A percentile compares a stretch with the other conserved stretches of the same genome.
Conservation (phyloP, 108 stramenopile genomes). For the Craspedostauros australis region DNA sequence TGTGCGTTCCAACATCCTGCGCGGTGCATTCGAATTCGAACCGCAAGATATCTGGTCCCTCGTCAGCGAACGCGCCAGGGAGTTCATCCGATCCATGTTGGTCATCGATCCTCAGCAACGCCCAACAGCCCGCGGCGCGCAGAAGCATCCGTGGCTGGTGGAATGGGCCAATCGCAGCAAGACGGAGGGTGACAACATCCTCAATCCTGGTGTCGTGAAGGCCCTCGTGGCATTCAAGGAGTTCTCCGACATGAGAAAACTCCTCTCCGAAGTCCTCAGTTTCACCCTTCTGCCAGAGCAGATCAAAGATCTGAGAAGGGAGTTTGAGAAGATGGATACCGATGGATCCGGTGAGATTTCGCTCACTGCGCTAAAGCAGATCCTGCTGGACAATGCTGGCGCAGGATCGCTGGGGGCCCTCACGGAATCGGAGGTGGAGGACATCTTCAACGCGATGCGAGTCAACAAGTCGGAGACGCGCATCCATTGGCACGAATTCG, state of each 20-base stretch:
- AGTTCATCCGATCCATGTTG: slow-evolving; percentile 78
- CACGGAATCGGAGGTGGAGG: slow-evolving; percentile 83
- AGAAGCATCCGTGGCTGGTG: slow-evolving; percentile 79
- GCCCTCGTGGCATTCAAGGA: slow-evolving; percentile 81
- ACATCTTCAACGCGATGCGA: slow-evolving; percentile 85
- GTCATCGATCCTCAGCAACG: slow-evolving; percentile 78
- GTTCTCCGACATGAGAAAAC: slow-evolving; percentile 83
- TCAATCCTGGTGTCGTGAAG: slow-evolving; percentile 74
- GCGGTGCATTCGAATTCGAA: slow-evolving; percentile 54
- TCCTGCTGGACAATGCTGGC: slow-evolving; percentile 74
- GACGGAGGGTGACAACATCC: slow-evolving; percentile 37
- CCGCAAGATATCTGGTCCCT: slow-evolving; percentile 73
- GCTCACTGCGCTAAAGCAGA: slow-evolving; percentile 64
- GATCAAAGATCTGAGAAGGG: slow-evolving; percentile 74
- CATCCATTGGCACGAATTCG: slow-evolving; percentile 88
- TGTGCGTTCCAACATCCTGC: slow-evolving; percentile 68
- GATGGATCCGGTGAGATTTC: slow-evolving; percentile 84
- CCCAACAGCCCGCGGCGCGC: slow-evolving; percentile 81
- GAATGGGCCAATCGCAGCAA: slow-evolving; percentile 55
- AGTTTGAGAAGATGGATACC: slow-evolving; percentile 82
- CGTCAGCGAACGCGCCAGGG: slow-evolving; percentile 73
- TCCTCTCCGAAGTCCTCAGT: slow-evolving; percentile 81
- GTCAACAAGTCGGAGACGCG: slow-evolving; percentile 74
- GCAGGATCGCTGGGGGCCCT: slow-evolving; percentile 78
- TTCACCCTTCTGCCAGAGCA: slow-evolving; percentile 87